Conservation (phyloP, 139 green algal genomes). For the Chlamydomonas schloesseri region DNA sequence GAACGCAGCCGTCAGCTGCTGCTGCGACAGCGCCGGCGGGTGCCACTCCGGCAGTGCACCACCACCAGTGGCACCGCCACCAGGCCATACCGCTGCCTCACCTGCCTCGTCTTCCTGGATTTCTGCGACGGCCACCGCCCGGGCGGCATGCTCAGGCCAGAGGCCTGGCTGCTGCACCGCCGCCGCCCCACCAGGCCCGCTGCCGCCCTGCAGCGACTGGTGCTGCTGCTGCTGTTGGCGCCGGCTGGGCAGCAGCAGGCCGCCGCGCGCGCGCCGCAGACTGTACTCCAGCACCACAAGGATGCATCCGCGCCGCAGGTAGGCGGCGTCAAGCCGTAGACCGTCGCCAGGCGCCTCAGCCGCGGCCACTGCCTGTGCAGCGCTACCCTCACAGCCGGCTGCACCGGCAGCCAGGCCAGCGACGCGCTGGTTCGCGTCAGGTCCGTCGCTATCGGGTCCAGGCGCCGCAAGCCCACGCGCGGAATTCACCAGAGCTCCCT, state of each 20-base stretch:
- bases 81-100: neutral
- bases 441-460: too few relatives aligned
- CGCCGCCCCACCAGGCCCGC: too few relatives aligned
- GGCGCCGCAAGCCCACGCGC: too few relatives aligned
- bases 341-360: neutral
- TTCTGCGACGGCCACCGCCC: too few relatives aligned
- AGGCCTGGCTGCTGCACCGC: too few relatives aligned
- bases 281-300: constrained; percentile 26
- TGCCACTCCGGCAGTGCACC: neutral
- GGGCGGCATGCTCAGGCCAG: too few relatives aligned
- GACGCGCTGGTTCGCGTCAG: too few relatives aligned
- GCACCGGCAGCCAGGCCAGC: too few relatives aligned
- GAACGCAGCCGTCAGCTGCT: neutral
- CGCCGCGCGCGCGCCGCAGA: too few relatives aligned
- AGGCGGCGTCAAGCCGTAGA: neutral
- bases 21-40: neutral
- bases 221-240: neutral
- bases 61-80: neutral
- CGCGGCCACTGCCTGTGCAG: neutral
- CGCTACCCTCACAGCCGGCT: neutral
- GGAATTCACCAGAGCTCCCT: too few relatives aligned
- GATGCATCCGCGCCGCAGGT: constrained; percentile 24
- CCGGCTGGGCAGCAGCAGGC: too few relatives aligned
- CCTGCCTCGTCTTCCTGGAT: neutral
- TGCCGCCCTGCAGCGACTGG: too few relatives aligned